These are phyloP conservation scores for Calocera cornea DNA, from an alignment of 768 basidiomycete genomes.

Conservation along the genomic window DNA sequence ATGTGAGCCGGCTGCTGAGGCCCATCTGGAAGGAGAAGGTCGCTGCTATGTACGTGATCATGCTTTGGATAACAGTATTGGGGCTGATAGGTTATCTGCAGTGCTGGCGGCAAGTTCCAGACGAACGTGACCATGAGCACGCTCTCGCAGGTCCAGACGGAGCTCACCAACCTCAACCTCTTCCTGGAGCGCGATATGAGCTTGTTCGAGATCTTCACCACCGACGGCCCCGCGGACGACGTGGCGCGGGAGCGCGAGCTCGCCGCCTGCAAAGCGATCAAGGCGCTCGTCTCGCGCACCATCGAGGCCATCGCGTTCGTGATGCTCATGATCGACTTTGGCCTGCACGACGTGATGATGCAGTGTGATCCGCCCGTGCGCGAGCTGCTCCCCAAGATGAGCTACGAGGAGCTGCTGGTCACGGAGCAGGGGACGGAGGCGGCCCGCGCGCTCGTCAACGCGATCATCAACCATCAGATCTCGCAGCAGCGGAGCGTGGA, in stretches of 20 bases:
- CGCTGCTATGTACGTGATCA: slow-evolving; percentile 42
- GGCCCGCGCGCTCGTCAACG: slow-evolving; percentile 81
- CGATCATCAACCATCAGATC: slow-evolving; percentile 96
- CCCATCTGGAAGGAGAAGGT: slow-evolving; percentile 81
- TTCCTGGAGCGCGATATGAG: slow-evolving; percentile 1
- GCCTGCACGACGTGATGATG: slow-evolving; percentile 67
- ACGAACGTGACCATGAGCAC: slow-evolving; percentile 4
- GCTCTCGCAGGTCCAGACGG: slow-evolving; percentile 5
- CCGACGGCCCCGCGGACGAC: background rate
- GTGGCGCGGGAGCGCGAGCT: slow-evolving; percentile 6
- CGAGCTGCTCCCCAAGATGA: slow-evolving; percentile 50
- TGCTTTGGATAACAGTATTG: background rate
- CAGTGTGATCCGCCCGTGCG: slow-evolving; percentile 69
- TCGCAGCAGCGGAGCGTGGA: slow-evolving; percentile 94
- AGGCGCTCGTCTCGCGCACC: slow-evolving; percentile 61
- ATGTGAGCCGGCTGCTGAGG: slow-evolving; percentile 70
- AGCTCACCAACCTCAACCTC: slow-evolving; percentile 4
- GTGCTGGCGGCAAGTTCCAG: background rate
- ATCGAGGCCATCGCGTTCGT: slow-evolving; percentile 93
- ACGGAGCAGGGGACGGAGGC: slow-evolving; percentile 73
- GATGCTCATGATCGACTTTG: slow-evolving; percentile 82
- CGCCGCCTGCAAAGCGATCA: slow-evolving; percentile 25
- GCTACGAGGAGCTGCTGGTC: slow-evolving; percentile 79
- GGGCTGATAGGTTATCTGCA: slow-evolving; percentile 4
- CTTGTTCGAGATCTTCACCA: slow-evolving; percentile 5